A percentile compares a stretch with the other conserved stretches of the same genome.
Evolutionary conservation across 306 rosid species (phyloP).

Genomic region (Fagus sylvatica): DNA sequence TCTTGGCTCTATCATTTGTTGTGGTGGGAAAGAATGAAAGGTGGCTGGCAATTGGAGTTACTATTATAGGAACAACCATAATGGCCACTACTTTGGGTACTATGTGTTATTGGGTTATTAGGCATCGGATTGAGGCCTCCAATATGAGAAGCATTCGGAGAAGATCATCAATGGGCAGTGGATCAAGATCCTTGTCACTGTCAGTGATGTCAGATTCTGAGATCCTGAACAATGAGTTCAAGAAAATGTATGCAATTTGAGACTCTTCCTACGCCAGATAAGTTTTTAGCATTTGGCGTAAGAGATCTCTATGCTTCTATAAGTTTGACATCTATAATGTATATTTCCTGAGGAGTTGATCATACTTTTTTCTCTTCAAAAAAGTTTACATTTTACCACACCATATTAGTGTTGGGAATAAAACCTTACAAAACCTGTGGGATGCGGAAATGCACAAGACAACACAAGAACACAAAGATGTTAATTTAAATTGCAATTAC

Average conservation of each 20-base stretch:
- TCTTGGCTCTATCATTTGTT: slow-evolving; percentile 80
- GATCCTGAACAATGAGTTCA: slow-evolving; percentile 68
- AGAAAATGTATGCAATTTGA: slow-evolving; percentile 93
- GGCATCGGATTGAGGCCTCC: slow-evolving; percentile 79
- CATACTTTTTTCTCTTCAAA: background rate
- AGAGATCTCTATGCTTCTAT: background rate
- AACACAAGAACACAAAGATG: too few relatives aligned
- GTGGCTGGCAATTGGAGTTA: slow-evolving; percentile 84
- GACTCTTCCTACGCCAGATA: background rate
- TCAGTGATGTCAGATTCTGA: slow-evolving; percentile 78
- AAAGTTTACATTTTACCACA: background rate
- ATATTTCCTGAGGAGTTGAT: background rate
- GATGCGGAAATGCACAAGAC: too few relatives aligned
- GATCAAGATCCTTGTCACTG: slow-evolving; percentile 60
- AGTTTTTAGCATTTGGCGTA: background rate
- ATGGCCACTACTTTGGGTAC: slow-evolving; percentile 92
- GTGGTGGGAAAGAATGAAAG: slow-evolving; percentile 75
- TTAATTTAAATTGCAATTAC: too few relatives aligned
- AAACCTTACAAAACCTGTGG: too few relatives aligned
- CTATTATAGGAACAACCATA: slow-evolving; percentile 80
- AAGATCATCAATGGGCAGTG: slow-evolving; percentile 67
- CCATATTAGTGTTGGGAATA: background rate
- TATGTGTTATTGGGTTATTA: slow-evolving; percentile 87
- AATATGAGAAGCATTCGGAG: slow-evolving; percentile 61
- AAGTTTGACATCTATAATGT: background rate